Evolutionary conservation across 2,329 filamentous ascomycete species (phyloP).

Genomic region (Fusarium nematophilum): DNA sequence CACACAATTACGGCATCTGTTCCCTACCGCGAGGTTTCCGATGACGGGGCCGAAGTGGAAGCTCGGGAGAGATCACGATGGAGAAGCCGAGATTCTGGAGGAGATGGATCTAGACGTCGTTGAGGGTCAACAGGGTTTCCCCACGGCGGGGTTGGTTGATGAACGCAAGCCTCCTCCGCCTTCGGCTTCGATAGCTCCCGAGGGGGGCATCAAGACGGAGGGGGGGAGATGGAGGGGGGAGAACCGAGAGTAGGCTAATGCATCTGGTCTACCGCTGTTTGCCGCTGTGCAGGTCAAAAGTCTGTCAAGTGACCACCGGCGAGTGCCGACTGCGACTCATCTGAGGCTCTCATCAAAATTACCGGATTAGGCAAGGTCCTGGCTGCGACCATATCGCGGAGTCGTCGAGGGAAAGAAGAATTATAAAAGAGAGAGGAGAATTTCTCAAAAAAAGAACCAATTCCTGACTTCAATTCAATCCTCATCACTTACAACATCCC

Average conservation of each 20-base stretch:
- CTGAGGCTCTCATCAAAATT: slow-evolving; percentile 13
- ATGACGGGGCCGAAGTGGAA: too few species aligned
- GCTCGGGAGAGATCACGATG: too few species aligned
- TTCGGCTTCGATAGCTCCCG: not conserved
- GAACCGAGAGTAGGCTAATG: too few species aligned
- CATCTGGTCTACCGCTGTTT: not conserved
- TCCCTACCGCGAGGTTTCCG: too few species aligned
- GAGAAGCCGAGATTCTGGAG: not conserved
- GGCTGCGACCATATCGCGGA: not conserved
- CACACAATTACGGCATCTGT: too few species aligned
- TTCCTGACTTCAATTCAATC: not conserved
- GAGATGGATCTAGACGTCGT: not conserved
- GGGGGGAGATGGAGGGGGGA: too few species aligned
- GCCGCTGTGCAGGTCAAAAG: not conserved
- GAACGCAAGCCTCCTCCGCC: not conserved
- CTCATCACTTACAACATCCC: not conserved
- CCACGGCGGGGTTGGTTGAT: slow-evolving; percentile 1
- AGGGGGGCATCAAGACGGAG: too few species aligned
- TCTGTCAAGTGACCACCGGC: not conserved
- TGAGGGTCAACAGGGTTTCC: not conserved
- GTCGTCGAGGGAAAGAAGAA: not conserved
- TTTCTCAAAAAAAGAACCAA: not conserved
- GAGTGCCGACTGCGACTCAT: not conserved
- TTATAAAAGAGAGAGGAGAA: slow-evolving; percentile 8
- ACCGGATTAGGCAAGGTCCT: not conserved